phyloP scores from a whole-genome alignment of 257 asterid species.

The Paraleonurus japonicus region DNA sequence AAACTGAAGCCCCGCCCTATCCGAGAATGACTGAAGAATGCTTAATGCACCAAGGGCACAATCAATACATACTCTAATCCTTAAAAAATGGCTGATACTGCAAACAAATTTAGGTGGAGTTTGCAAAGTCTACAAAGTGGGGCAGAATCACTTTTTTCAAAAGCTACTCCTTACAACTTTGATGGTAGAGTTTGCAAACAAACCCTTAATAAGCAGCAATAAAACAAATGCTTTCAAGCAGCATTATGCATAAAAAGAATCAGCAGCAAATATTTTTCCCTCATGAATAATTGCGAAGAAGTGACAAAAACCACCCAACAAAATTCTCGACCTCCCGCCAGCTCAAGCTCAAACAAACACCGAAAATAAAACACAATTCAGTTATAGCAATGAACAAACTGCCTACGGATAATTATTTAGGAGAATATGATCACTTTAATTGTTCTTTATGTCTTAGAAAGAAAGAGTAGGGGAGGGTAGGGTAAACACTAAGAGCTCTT shows the following conservation, averaged over 20 bases:
- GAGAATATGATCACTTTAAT: background rate
- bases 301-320: no score
- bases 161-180: no score
- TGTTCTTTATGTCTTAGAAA: background rate
- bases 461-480: background rate
- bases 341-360: background rate
- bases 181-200: no score
- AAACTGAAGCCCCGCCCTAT: background rate
- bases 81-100: background rate
- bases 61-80: background rate
- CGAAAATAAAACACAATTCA: background rate
- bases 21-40: background rate
- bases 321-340: background rate
- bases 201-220: background rate
- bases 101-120: no score
- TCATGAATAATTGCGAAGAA: no score
- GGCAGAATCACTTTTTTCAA: no score
- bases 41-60: background rate
- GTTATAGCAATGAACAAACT: background rate
- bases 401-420: background rate
- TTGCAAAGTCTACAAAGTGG: no score
- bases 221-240: background rate
- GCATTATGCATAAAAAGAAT: background rate
- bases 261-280: background rate
- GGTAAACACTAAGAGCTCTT: slow-evolving; percentile 20